Percentiles rank a stretch among this genome's conserved stretches.
Evolutionary conservation across 1,139 yeast species (phyloP).

Genomic region (Diutina mesorugosa): DNA sequence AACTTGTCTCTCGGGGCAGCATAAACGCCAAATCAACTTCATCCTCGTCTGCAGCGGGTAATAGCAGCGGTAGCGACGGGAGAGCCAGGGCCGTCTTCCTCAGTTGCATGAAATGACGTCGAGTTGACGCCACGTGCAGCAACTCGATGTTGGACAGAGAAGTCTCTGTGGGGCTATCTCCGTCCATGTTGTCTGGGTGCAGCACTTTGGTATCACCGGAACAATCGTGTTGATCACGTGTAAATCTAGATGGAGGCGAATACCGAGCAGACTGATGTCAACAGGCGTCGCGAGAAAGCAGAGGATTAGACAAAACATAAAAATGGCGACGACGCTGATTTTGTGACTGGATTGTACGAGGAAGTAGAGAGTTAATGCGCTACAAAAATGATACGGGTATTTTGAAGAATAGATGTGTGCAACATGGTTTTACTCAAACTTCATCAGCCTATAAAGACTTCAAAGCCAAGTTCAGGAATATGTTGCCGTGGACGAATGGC

Average conservation of each 20-base stretch:
- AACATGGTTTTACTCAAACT: conserved; percentile 63
- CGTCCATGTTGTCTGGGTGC: neutral
- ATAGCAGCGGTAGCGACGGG: neutral
- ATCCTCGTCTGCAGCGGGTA: neutral
- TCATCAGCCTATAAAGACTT: conserved; percentile 59
- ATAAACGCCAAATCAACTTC: neutral
- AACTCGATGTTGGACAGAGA: neutral
- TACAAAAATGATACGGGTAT: no score
- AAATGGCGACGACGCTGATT: neutral
- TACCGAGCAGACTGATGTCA: neutral
- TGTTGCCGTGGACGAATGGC: conserved; percentile 51
- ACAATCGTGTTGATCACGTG: neutral
- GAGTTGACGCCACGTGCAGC: neutral
- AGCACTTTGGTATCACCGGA: neutral
- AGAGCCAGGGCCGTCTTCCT: neutral
- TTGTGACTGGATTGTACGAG: neutral
- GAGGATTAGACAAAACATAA: neutral
- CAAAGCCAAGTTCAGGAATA: conserved; percentile 84
- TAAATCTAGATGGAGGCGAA: neutral
- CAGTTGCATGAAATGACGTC: neutral
- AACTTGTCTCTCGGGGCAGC: neutral
- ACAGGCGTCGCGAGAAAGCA: neutral
- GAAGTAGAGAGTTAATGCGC: no score
- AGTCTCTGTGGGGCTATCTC: neutral
- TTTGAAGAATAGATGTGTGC: neutral